These are phyloP conservation scores for Cladosporium oxysporum DNA, from an alignment of 2,329 filamentous ascomycete species.

Conservation along the genomic window DNA sequence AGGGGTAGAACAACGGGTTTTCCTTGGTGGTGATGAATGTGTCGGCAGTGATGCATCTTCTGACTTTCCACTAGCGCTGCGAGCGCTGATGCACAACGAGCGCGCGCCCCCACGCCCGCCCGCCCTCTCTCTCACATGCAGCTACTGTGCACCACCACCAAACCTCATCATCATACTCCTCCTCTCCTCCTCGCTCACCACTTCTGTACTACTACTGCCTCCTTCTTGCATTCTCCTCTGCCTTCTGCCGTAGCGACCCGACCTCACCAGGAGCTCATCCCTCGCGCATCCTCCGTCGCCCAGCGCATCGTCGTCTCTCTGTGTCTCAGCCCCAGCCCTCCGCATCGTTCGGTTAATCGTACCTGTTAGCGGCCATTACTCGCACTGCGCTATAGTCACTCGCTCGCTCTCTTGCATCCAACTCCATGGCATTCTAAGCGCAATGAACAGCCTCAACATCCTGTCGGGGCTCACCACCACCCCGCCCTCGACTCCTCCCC, in stretches of 20 bases:
- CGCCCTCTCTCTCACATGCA: neutral
- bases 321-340: slow-evolving; percentile 13
- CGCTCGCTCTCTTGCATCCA: neutral
- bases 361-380: neutral
- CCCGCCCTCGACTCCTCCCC: slow-evolving; percentile 42
- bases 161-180: neutral
- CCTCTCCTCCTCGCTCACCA: neutral
- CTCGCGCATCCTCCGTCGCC: neutral
- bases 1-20: neutral
- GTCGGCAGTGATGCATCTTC: neutral
- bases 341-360: slow-evolving; percentile 6
- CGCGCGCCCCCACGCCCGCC: neutral
- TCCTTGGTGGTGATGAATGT: neutral
- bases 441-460: slow-evolving; percentile 97
- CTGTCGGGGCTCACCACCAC: slow-evolving; percentile 72
- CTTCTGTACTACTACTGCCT: neutral
- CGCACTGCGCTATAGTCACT: neutral
- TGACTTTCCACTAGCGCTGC: neutral
- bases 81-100: too few species aligned
- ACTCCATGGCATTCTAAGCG: slow-evolving; percentile 55
- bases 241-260: neutral
- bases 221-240: neutral
- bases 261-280: neutral
- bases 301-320: slow-evolving; percentile 10
- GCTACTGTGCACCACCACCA: neutral